Conservation (phyloP, 768 basidiomycete species). For the Steccherinum ochraceum region DNA sequence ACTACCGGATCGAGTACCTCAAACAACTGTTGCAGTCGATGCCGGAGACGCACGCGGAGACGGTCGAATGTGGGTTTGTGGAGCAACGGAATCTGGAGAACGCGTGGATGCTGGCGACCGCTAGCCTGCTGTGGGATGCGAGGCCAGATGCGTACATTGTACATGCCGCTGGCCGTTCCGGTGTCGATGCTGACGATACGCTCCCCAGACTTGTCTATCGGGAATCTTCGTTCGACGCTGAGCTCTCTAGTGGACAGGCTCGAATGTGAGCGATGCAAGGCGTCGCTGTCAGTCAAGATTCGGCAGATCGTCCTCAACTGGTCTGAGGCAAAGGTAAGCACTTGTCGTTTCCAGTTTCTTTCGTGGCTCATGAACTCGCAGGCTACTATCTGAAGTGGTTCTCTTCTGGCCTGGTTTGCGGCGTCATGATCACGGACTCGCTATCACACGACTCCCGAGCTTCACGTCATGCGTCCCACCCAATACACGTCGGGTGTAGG, state of each 20-base stretch:
- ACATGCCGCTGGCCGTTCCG: background rate
- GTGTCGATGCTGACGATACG: background rate
- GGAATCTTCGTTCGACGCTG: background rate
- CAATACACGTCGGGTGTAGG: too few species aligned
- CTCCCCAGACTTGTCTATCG: background rate
- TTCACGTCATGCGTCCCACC: too few species aligned
- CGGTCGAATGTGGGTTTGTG: slow-evolving; percentile 10
- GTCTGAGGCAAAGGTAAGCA: background rate
- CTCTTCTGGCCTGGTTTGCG: too few species aligned
- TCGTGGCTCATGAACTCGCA: too few species aligned
- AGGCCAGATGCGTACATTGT: slow-evolving; percentile 19
- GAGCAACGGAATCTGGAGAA: slow-evolving; percentile 19
- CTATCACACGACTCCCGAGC: too few species aligned
- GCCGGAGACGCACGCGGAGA: slow-evolving; percentile 19
- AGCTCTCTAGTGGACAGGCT: background rate
- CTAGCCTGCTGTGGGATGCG: slow-evolving; percentile 22
- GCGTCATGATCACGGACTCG: too few species aligned
- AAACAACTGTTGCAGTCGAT: slow-evolving; percentile 20
- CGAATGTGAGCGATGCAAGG: background rate
- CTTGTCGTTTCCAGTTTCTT: too few species aligned
- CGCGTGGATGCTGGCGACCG: slow-evolving; percentile 23
- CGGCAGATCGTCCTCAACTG: background rate
- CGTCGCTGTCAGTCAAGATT: background rate
- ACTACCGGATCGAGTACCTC: slow-evolving; percentile 28
- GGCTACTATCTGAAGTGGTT: too few species aligned